Evolutionary conservation across 768 basidiomycete species (phyloP).

Genomic region (Dentipellis fragilis): DNA sequence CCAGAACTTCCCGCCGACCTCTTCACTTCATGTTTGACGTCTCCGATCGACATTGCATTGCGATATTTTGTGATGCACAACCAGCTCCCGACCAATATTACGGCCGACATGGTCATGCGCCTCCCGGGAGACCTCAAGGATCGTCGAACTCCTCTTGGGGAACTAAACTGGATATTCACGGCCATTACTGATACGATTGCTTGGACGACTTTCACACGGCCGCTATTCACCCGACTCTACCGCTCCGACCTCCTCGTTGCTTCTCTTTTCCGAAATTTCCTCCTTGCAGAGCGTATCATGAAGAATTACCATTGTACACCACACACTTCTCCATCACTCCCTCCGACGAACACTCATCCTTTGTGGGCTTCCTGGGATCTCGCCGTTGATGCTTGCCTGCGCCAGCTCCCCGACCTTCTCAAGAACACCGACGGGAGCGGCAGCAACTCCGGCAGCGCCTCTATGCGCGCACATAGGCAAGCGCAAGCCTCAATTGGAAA

Average conservation of each 20-base stretch:
- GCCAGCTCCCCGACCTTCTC: slow-evolving; percentile 85
- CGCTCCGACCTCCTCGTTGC: slow-evolving; percentile 93
- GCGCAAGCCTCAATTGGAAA: slow-evolving; percentile 9
- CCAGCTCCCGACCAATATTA: slow-evolving; percentile 69
- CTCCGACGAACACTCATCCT: slow-evolving; percentile 92
- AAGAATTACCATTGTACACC: slow-evolving; percentile 96
- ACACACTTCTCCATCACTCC: slow-evolving; percentile 83
- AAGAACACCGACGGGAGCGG: slow-evolving; percentile 18
- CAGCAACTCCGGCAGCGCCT: slow-evolving; percentile 14
- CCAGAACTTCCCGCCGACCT: slow-evolving; percentile 96
- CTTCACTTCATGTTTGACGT: slow-evolving; percentile 95
- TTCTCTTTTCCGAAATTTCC: slow-evolving; percentile 93
- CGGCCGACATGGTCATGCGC: slow-evolving; percentile 86
- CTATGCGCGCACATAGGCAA: slow-evolving; percentile 18
- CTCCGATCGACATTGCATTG: slow-evolving; percentile 95
- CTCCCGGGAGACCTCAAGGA: slow-evolving; percentile 97
- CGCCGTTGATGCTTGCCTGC: slow-evolving; percentile 87
- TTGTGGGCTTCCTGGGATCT: slow-evolving; percentile 98
- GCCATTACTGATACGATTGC: slow-evolving; percentile 99
- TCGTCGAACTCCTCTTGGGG: slow-evolving; percentile 89
- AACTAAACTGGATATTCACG: slow-evolving; percentile 99
- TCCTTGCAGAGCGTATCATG: slow-evolving; percentile 96
- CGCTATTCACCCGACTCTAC: slow-evolving; percentile 88
- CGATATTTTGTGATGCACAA: slow-evolving; percentile 91
- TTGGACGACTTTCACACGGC: slow-evolving; percentile 93